Evolutionary conservation across 495 filamentous ascomycete genomes (phyloP).

Genomic region (Articulospora tetracladia): DNA sequence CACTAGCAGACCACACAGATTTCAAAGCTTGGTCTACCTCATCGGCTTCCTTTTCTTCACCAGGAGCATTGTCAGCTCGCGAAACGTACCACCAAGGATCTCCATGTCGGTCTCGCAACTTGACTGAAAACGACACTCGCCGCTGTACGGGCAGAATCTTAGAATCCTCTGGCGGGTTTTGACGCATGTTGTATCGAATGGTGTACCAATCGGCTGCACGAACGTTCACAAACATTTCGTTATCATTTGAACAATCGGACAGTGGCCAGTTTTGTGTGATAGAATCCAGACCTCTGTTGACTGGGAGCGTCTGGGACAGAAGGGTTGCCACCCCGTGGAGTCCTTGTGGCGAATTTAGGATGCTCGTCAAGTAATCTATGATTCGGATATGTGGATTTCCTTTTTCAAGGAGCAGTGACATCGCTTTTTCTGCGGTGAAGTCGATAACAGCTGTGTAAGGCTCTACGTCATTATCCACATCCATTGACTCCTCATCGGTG

Average conservation of each 20-base stretch:
- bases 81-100: conserved; percentile 36
- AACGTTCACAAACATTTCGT: conserved; percentile 36
- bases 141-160: conserved; percentile 9
- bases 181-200: conserved; percentile 39
- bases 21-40: conserved; percentile 19
- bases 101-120: conserved; percentile 28
- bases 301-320: conserved; percentile 61
- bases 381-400: conserved; percentile 77
- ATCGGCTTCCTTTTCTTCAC: conserved; percentile 9
- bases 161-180: conserved; percentile 5
- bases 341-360: conserved; percentile 56
- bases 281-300: conserved; percentile 60
- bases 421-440: conserved; percentile 27
- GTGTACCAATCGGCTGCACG: conserved; percentile 44
- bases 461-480: conserved; percentile 9
- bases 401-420: conserved; percentile 52
- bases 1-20: conserved; percentile 18
- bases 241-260: conserved; percentile 29
- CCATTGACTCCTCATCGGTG: background rate
- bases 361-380: conserved; percentile 54
- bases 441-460: conserved; percentile 33
- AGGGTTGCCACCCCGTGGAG: conserved; percentile 50
- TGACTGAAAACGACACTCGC: conserved; percentile 36
- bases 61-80: conserved; percentile 1
- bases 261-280: conserved; percentile 43